Percentiles rank a stretch among this genome's conserved stretches.
phyloP scores from a whole-genome alignment of 306 rosid species.

The Sicyos baderoa region DNA sequence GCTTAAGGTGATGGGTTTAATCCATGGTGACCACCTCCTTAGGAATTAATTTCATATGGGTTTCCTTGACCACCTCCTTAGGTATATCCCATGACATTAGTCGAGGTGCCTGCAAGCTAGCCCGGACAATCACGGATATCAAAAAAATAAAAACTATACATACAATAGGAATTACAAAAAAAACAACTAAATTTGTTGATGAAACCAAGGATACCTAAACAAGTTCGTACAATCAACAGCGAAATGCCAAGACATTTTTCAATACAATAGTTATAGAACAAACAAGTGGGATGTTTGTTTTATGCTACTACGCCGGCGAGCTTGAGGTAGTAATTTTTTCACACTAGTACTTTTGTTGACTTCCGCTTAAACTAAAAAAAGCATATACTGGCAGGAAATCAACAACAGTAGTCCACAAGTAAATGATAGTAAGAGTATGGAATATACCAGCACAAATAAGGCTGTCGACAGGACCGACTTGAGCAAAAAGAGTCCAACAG shows the following conservation, averaged over 20 bases:
- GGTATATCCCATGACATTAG: too few species aligned
- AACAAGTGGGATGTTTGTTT: background rate
- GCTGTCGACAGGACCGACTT: constrained; percentile 50
- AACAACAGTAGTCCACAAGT: background rate
- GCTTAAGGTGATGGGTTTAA: too few species aligned
- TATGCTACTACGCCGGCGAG: background rate
- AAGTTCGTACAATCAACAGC: background rate
- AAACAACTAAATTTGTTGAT: background rate
- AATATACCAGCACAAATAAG: constrained; percentile 53
- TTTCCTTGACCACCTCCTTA: too few species aligned
- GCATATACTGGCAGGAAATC: background rate
- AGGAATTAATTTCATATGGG: too few species aligned
- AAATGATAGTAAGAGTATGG: constrained; percentile 16
- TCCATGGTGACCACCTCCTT: too few species aligned
- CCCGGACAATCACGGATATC: too few species aligned
- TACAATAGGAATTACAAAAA: background rate
- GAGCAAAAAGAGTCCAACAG: constrained; percentile 47
- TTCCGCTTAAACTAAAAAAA: background rate
- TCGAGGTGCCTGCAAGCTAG: too few species aligned
- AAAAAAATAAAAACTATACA: too few species aligned
- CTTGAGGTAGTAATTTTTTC: too few species aligned
- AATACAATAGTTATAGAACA: background rate
- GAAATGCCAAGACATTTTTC: background rate
- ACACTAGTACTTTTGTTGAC: too few species aligned
- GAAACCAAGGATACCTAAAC: background rate